phyloP scores from a whole-genome alignment of 805 yeast genomes.

The Monosporozyma solicola region DNA sequence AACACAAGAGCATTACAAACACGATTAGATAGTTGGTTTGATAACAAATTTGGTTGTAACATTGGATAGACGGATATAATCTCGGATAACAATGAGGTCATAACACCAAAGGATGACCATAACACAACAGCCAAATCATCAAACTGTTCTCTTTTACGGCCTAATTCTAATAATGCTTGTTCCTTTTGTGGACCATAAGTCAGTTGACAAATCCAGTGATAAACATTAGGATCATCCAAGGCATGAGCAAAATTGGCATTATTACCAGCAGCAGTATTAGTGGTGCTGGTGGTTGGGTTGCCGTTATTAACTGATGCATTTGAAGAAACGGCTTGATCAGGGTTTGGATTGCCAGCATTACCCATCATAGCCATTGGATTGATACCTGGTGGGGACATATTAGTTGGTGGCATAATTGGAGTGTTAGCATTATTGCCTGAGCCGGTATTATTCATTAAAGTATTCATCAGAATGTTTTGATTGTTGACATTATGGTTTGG shows the following conservation, averaged over 20 bases:
- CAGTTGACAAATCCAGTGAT: constrained; percentile 81
- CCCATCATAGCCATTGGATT: background rate
- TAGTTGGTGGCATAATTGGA: background rate
- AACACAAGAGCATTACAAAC: constrained; percentile 94
- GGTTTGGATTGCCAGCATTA: background rate
- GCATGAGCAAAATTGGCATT: constrained; percentile 30
- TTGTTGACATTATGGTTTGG: background rate
- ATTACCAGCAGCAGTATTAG: constrained; percentile 2
- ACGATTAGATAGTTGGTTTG: constrained; percentile 80
- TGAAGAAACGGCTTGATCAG: background rate
- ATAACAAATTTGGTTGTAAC: constrained; percentile 75
- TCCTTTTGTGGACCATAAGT: constrained; percentile 88
- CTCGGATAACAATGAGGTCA: constrained; percentile 85
- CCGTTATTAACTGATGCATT: constrained; percentile 2
- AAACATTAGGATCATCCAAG: constrained; percentile 71
- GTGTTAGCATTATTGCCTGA: background rate
- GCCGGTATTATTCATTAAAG: background rate
- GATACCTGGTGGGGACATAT: background rate
- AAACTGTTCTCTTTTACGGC: constrained; percentile 89
- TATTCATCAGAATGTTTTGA: background rate
- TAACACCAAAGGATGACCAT: constrained; percentile 95
- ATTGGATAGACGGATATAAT: constrained; percentile 85
- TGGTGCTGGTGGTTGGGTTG: constrained; percentile 7
- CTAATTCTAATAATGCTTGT: constrained; percentile 83
- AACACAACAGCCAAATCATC: constrained; percentile 87